Evolutionary conservation across 495 filamentous ascomycete species (phyloP), one percentile per base, ranked within the genome.

Genomic region (Hypoxylon crocopeplum): DNA sequence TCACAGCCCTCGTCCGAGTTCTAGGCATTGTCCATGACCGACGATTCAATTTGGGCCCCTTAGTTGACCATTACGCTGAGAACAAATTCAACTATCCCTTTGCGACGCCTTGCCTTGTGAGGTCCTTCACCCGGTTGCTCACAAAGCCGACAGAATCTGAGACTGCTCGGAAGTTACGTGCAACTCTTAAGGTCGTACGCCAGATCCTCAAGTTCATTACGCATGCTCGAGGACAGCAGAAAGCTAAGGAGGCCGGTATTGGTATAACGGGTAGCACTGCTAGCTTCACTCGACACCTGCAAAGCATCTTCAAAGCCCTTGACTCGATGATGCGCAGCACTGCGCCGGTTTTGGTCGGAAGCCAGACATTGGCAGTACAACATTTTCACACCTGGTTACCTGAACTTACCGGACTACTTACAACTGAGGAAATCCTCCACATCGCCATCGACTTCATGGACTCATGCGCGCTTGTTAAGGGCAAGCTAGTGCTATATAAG

Each of bases 371-470:
- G 25, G 89, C 95, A 4, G 93, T 98, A 13, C 94, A 99, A 69
- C 89, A 98, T 73, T 96, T 98, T 71, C 94, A 98, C 69, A 87
- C 89, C 1, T 98, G 94, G 94, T 77, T 99, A 8, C 95, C 94
- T 0, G 92, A 96, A 59, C 83, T 98, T 5, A 82, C 84, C 3
- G 84, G 86, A 11, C 78, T 93, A 27, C 81, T 99, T 64, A 84
- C 79, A 11, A 84, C 86, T 1, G 88, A 89, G 52, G 93, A 99
- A 70, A 94, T 97, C 53, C 74, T 97, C 47, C 86, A 96, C 66
- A 87, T 98, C 42, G 92, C 93, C 19, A 88, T 93, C 46, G 90
- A 91, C 69, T 96, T 98, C 67, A 86, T 99, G 78, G 91, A 96
- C 68, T 89, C 94, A 8, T 98, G 94, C 75, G 83, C 85, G 7